phyloP scores from a whole-genome alignment of 768 basidiomycete species.

The Sutorius australiensis region DNA sequence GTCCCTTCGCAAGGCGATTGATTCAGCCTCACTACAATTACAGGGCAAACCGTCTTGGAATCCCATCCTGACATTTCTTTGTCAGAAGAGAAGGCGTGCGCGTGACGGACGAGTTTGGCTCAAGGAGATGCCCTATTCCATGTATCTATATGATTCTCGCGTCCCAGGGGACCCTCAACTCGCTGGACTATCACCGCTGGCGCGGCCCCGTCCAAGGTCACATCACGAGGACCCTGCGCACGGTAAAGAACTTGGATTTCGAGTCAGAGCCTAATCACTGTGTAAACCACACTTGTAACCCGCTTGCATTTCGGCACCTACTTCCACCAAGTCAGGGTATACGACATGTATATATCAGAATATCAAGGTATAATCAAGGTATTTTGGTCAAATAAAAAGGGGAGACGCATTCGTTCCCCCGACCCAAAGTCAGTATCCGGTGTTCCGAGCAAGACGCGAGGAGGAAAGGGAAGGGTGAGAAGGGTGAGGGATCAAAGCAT shows the following conservation, averaged over 20 bases:
- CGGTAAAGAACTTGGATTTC: too few relatives aligned
- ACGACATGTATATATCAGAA: neutral
- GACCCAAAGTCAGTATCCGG: neutral
- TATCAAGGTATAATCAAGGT: neutral
- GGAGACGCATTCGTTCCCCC: too few relatives aligned
- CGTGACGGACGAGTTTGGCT: too few relatives aligned
- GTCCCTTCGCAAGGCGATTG: constrained; percentile 38
- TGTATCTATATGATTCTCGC: neutral
- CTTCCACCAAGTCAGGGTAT: neutral
- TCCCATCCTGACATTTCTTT: neutral
- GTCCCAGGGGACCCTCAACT: neutral
- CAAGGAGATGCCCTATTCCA: neutral
- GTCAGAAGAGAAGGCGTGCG: neutral
- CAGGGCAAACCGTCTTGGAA: neutral
- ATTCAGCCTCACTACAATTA: constrained; percentile 39
- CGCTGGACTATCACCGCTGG: neutral
- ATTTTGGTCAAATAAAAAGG: neutral
- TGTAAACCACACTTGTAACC: neutral
- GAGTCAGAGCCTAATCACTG: too few relatives aligned
- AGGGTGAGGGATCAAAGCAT: neutral
- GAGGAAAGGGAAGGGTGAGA: neutral
- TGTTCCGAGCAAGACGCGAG: neutral
- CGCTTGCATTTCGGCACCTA: neutral
- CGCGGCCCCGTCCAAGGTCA: neutral
- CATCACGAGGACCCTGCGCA: neutral